phyloP scores from a whole-genome alignment of 805 yeast species.

The Maudiozyma turicensis region DNA sequence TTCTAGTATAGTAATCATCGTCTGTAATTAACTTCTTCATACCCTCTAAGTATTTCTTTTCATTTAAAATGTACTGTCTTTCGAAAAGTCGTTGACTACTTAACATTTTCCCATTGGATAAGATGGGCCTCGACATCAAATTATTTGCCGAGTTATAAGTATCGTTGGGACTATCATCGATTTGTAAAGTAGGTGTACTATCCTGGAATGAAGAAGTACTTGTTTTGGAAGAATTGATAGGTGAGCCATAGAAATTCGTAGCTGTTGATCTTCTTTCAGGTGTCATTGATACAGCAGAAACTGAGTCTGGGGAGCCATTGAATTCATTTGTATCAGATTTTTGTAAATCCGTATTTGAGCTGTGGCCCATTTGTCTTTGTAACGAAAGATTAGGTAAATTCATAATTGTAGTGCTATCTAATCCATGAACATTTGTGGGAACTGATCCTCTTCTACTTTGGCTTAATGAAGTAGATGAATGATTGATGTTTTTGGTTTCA shows the following conservation, averaged over 20 bases:
- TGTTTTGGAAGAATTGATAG: neutral
- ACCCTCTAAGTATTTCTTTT: constrained; percentile 52
- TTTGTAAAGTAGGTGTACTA: neutral
- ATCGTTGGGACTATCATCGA: neutral
- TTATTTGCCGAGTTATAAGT: neutral
- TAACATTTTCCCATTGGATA: neutral
- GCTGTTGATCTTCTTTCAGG: neutral
- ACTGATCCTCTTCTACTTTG: constrained; percentile 7
- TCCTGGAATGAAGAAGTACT: neutral
- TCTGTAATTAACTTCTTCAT: constrained; percentile 53
- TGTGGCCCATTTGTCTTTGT: neutral
- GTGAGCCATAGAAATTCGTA: neutral
- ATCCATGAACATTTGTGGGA: neutral
- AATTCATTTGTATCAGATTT: neutral
- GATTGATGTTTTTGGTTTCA: neutral
- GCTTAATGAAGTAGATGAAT: neutral
- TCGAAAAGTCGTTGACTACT: constrained; percentile 10
- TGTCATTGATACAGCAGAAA: neutral
- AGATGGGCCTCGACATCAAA: neutral
- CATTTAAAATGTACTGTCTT: constrained; percentile 40
- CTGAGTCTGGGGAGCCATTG: neutral
- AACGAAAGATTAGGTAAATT: constrained; percentile 1
- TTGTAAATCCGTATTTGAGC: neutral
- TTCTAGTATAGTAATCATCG: constrained; percentile 60
- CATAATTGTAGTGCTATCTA: neutral